Conservation (phyloP, 2,329 filamentous ascomycete species). For the Aspergillus sclerotialis region DNA sequence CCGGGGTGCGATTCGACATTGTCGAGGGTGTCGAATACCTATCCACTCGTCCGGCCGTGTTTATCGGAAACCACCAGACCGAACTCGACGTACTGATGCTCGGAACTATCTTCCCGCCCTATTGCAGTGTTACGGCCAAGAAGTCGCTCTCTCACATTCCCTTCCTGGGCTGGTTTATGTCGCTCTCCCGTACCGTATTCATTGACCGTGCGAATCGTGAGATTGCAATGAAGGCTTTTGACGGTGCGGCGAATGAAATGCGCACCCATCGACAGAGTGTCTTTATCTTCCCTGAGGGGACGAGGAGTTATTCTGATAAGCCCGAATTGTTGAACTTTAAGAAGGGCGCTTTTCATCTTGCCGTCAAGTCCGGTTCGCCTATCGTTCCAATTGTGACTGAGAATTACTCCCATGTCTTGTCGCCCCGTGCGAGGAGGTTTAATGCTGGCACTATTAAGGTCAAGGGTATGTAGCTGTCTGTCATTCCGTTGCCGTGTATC, state of each 20-base stretch:
- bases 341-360: slow-evolving; percentile 96
- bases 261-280: slow-evolving; percentile 56
- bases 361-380: slow-evolving; percentile 86
- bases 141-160: slow-evolving; percentile 70
- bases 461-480: slow-evolving; percentile 51
- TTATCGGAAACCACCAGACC: slow-evolving; percentile 92
- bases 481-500: neutral
- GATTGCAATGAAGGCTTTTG: slow-evolving; percentile 78
- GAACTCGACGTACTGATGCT: slow-evolving; percentile 93
- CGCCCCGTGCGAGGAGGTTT: slow-evolving; percentile 58
- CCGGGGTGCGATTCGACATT: slow-evolving; percentile 68
- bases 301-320: slow-evolving; percentile 77
- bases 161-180: slow-evolving; percentile 92
- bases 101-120: slow-evolving; percentile 78
- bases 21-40: slow-evolving; percentile 63
- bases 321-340: slow-evolving; percentile 90
- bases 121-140: slow-evolving; percentile 92
- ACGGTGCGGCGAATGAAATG: slow-evolving; percentile 75
- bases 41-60: slow-evolving; percentile 70
- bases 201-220: slow-evolving; percentile 84
- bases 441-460: slow-evolving; percentile 64
- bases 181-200: slow-evolving; percentile 81
- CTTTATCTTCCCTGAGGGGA: slow-evolving; percentile 66
- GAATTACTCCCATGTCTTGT: slow-evolving; percentile 70
- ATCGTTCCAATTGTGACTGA: slow-evolving; percentile 79